Conservation (phyloP, 805 yeast species). For the fission yeast (Schizosaccharomyces pombe) region ASM294v3 CU329670.1:1533001-1533500, state of each 20-base stretch:
- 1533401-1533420: constrained; percentile 2
- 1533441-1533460: constrained; percentile 12
- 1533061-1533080: constrained; percentile 67
- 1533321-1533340: constrained; percentile 4
- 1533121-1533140: constrained; percentile 58
- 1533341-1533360: neutral
- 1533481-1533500: constrained; percentile 3
- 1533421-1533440: constrained; percentile 12
- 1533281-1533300: constrained; percentile 9
- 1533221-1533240: constrained; percentile 26
- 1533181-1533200: constrained; percentile 21
- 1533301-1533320: constrained; percentile 8
- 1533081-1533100: constrained; percentile 77
- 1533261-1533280: constrained; percentile 16
- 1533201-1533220: constrained; percentile 41
- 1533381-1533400: constrained; percentile 11
- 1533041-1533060: constrained; percentile 68
- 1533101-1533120: constrained; percentile 63
- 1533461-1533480: constrained; percentile 11
- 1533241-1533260: constrained; percentile 17
- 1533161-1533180: constrained; percentile 13
- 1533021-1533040: constrained; percentile 61
- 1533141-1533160: constrained; percentile 13
- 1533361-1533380: constrained; percentile 10
- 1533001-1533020: constrained; percentile 61